phyloP scores from a whole-genome alignment of 768 basidiomycete species.

The Lactarius hatsudake region DNA sequence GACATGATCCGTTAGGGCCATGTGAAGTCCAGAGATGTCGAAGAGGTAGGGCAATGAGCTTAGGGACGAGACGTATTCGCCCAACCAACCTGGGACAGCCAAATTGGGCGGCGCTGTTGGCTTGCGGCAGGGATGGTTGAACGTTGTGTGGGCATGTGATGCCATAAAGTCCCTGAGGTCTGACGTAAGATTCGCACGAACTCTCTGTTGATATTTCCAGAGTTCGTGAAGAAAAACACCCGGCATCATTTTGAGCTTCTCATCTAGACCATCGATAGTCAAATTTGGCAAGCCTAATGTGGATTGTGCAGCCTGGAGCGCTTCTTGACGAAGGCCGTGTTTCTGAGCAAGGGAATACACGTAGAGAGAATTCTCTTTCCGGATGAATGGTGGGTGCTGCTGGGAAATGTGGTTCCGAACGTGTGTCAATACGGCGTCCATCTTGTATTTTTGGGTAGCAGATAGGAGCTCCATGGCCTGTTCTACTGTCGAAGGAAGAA shows the following conservation, averaged over 20 bases:
- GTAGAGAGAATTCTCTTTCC: neutral
- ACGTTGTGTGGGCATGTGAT: neutral
- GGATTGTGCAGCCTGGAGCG: conserved; percentile 3
- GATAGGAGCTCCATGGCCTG: conserved; percentile 14
- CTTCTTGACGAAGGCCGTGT: conserved; percentile 10
- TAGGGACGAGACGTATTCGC: neutral
- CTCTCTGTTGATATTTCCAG: conserved; percentile 3
- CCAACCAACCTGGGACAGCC: neutral
- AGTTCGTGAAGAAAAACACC: conserved; percentile 7
- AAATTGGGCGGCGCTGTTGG: neutral
- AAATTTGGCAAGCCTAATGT: neutral
- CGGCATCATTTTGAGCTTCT: conserved; percentile 1
- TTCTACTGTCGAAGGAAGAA: conserved; percentile 2
- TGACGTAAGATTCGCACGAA: neutral
- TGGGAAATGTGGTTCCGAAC: neutral
- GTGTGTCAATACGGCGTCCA: conserved; percentile 4
- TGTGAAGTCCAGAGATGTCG: neutral
- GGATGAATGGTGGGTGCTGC: neutral
- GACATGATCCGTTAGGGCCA: neutral
- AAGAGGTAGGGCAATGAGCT: neutral
- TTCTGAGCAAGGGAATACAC: conserved; percentile 8
- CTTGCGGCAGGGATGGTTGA: neutral
- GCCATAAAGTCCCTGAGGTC: neutral
- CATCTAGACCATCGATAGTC: neutral
- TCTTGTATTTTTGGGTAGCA: conserved; percentile 1